Evolutionary conservation across 129 eudicot genomes (phyloP), one percentile per base, ranked within the genome.

Genomic region (Sambucus nigra): DNA sequence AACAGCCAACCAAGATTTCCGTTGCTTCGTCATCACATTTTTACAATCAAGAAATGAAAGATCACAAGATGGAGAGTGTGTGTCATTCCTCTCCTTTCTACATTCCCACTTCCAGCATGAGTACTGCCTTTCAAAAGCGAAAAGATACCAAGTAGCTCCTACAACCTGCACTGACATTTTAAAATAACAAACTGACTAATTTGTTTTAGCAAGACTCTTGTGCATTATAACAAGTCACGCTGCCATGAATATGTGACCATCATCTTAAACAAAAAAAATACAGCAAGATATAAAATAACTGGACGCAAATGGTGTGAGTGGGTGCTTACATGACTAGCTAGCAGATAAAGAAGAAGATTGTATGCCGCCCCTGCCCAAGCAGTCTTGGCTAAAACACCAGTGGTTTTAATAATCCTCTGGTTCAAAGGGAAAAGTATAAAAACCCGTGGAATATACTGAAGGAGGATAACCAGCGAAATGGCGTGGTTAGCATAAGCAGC

Each of bases 331-430:
- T 88, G 97, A 65, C 97, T 78, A 47, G 94, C 97, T 53, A 88
- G 64, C 72, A 88, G 47, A 56, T 74, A 88, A 25, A 88, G 76
- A 65, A 80, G 57, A 69, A 88, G 77, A 53, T 88, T 84, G 68
- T 84, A 88, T 14, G 77, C 94, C 12, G 97, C 97, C 41, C 97
- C 97, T 4, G 94, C 74, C 86, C 87, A 80, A 22, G 97, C 87
- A 17, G 86, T 88, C 53, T 73, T 79, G 24, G 97, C 87, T 12
- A 84, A 67, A 51, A 76, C 78, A 16, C 97, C 94, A 0, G 97
- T 84, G 20, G 79, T 77, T 54, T 84, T 84, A 15, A 80, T 54
- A 35, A 88, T 88, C 21, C 80, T 77, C 22, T 68, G 77, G 24
- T 81, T 84, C 65, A 88, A 61, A 28, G 97, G 97, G 63, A 84